Base-by-base conservation (phyloP, 169 alveolate species). In the Plasmodium blacklocki region DNA sequence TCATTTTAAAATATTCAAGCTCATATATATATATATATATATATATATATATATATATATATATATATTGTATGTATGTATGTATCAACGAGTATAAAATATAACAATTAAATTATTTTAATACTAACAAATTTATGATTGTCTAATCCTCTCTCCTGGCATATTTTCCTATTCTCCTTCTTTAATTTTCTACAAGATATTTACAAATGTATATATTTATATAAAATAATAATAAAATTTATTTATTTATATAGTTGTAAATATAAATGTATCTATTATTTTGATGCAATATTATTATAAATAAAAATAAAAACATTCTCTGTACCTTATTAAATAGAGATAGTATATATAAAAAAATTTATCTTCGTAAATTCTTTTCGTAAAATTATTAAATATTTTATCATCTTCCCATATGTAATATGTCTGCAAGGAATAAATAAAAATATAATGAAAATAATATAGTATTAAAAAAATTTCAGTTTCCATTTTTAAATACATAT, bases 381-480 rank as follows among this genome's bases (percentile, higher is more conserved):
- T 86, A 72, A 71, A 86, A 29, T 72, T 86, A 70, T 86, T 71
- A 45, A 60, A 86, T 45, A 86, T 86, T 29, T 86, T 43, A 15
- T 86, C 87, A 86, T 86, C 73, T 39, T 19, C 88, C 92, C 92
- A 86, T 5, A 86, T 56, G 60, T 59, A 86, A 64, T 86, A 86
- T 64, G 52, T 47, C 92, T 86, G 56, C 19, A 54, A 58, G 71
- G 4, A 63, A 66, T n/a, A 45, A 26, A 39, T 21, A 32, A 32
- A 6, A 32, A 32, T 32, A 32, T 32, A 0, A 32, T 5, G 45
- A 32, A 32, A 32, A 32, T 32, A 32, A 32, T 32, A 32, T 18
- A 58, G 75, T 14, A 12, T 18, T 15, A 1, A 32, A 19, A 15
- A 29, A 39, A 8, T 18, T 32, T 52, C 39, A 39, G 23, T 26